Percentiles rank a stretch among this genome's conserved stretches.
phyloP scores from a whole-genome alignment of 108 stramenopile genomes.

The Nannochloropsis salina region DNA sequence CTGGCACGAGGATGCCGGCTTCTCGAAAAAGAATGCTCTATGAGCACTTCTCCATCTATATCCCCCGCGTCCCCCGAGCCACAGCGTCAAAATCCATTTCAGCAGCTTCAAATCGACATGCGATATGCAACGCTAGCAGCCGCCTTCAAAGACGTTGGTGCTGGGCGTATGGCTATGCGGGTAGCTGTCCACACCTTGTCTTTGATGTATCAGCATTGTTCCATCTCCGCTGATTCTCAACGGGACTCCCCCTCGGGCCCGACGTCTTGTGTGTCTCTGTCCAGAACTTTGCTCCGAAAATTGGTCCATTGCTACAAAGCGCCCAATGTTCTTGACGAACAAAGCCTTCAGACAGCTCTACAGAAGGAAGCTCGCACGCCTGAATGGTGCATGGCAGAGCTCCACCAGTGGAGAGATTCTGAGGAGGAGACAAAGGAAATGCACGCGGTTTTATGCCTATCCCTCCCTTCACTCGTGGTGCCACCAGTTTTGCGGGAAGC shows the following conservation, averaged over 20 bases:
- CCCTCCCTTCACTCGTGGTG: not conserved
- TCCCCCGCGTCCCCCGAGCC: not conserved
- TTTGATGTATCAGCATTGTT: not conserved
- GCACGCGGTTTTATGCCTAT: not conserved
- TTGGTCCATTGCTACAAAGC: not conserved
- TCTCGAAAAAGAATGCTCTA: not conserved
- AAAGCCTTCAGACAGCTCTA: not conserved
- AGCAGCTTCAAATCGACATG: not conserved
- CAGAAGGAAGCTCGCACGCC: not conserved
- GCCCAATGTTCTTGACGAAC: not conserved
- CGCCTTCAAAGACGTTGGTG: not conserved
- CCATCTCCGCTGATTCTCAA: not conserved
- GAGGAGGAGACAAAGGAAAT: not conserved
- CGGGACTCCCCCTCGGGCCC: not conserved
- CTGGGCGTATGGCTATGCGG: not conserved
- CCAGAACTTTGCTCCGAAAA: not conserved
- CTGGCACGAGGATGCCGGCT: constrained; percentile 6
- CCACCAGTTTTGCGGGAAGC: not conserved
- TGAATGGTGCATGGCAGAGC: not conserved
- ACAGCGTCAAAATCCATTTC: not conserved
- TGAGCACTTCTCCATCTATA: too few relatives aligned
- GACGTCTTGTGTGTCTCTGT: not conserved
- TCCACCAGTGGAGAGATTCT: not conserved
- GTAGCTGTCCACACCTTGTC: not conserved
- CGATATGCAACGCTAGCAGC: not conserved